phyloP scores from a whole-genome alignment of 2,329 filamentous ascomycete species.

The Diaporthe citri region DNA sequence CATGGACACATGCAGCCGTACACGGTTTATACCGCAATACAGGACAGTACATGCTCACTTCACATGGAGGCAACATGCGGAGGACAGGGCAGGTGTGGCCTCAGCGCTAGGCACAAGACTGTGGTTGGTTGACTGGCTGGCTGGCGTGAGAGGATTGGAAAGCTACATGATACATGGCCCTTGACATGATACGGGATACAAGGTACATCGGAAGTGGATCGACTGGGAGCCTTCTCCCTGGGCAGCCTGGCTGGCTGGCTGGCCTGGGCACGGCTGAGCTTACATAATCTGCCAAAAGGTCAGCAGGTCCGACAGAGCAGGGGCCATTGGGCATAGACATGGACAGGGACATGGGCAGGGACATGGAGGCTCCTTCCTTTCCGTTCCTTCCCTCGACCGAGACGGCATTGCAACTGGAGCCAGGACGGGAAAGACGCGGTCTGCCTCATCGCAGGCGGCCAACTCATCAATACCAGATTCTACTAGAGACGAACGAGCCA shows the following conservation, averaged over 20 bases:
- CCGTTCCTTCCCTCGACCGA: not conserved
- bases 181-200: slow-evolving; percentile 3
- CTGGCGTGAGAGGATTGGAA: not conserved
- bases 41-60: not conserved
- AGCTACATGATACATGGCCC: not conserved
- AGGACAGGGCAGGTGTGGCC: slow-evolving; percentile 21
- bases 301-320: slow-evolving; percentile 14
- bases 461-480: not conserved
- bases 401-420: not conserved
- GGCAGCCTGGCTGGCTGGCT: not conserved
- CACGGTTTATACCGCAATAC: not conserved
- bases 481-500: not conserved
- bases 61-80: slow-evolving; percentile 10
- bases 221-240: slow-evolving; percentile 7
- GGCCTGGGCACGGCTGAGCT: slow-evolving; percentile 25
- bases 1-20: not conserved
- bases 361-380: slow-evolving; percentile 1
- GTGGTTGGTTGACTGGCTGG: slow-evolving; percentile 16
- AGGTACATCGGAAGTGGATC: slow-evolving; percentile 15
- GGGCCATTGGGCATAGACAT: slow-evolving; percentile 1
- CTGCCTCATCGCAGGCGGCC: slow-evolving; percentile 2
- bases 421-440: slow-evolving; percentile 6
- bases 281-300: not conserved
- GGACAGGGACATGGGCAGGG: slow-evolving; percentile 13
- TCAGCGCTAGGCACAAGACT: slow-evolving; percentile 30